A percentile compares a stretch with the other conserved stretches of the same genome.
phyloP scores from a whole-genome alignment of 1,139 yeast species.

The Candida mesenterica region DNA sequence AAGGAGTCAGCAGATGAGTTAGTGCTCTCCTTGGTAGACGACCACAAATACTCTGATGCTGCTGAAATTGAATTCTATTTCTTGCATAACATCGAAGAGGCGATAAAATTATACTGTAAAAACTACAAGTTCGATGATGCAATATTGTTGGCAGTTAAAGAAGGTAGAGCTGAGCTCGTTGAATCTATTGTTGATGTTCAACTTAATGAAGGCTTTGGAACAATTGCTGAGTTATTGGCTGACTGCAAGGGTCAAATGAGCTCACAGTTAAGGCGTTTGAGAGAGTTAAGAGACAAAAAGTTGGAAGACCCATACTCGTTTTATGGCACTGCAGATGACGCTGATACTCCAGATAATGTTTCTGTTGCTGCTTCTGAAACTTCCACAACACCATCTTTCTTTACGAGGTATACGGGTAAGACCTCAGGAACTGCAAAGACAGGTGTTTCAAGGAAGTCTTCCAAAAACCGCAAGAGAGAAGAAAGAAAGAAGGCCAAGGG shows the following conservation, averaged over 20 bases:
- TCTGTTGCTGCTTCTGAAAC: conserved; percentile 95
- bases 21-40: conserved; percentile 59
- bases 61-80: conserved; percentile 72
- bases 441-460: conserved; percentile 88
- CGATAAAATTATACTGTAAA: conserved; percentile 69
- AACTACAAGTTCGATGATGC: conserved; percentile 78
- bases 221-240: conserved; percentile 81
- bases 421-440: conserved; percentile 95
- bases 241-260: conserved; percentile 85
- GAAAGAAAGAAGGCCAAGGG: conserved; percentile 96
- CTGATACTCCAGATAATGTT: conserved; percentile 86
- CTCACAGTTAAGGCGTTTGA: conserved; percentile 78
- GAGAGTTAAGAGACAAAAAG: conserved; percentile 83
- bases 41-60: conserved; percentile 78
- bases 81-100: conserved; percentile 58
- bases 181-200: conserved; percentile 67
- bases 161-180: conserved; percentile 45
- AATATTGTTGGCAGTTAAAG: conserved; percentile 55
- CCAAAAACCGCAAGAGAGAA: conserved; percentile 90
- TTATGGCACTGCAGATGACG: conserved; percentile 65
- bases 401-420: conserved; percentile 94
- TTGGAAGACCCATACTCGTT: conserved; percentile 81
- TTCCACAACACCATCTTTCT: conserved; percentile 87
- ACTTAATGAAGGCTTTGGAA: conserved; percentile 83
- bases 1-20: conserved; percentile 54